Percentiles rank a stretch among this genome's conserved stretches.
Conservation (phyloP, 345 rosid genomes). For the Melaleuca quinquenervia region DNA sequence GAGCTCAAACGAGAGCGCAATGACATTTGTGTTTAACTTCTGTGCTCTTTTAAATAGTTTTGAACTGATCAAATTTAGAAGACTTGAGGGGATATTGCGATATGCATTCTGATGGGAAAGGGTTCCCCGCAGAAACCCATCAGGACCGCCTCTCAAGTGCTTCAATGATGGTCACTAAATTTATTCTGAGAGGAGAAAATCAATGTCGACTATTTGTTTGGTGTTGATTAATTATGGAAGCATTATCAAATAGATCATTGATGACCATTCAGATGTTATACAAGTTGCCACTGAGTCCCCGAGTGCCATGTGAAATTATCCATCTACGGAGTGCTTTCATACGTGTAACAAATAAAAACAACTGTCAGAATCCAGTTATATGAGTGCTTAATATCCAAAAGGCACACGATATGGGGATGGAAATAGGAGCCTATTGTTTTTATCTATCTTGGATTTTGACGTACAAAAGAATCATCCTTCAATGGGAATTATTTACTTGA, state of each 20-base stretch:
- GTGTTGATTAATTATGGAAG: background rate
- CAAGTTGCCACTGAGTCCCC: background rate
- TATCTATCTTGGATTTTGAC: background rate
- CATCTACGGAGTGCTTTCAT: background rate
- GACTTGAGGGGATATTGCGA: background rate
- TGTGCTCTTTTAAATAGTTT: background rate
- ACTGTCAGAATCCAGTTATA: background rate
- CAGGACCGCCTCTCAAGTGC: background rate
- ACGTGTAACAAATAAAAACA: background rate
- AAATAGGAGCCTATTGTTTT: background rate
- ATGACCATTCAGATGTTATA: background rate
- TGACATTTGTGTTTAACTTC: background rate
- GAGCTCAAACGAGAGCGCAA: background rate
- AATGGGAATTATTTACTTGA: background rate
- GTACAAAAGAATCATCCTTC: background rate
- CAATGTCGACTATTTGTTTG: background rate
- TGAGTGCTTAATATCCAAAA: background rate
- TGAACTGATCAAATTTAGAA: background rate
- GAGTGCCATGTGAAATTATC: background rate
- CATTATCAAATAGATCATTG: background rate
- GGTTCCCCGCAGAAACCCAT: background rate
- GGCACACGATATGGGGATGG: background rate
- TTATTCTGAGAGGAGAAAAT: background rate
- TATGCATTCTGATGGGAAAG: background rate
- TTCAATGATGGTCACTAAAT: background rate